Conservation (phyloP, 495 filamentous ascomycete species). For the Thozetella sp. region DNA sequence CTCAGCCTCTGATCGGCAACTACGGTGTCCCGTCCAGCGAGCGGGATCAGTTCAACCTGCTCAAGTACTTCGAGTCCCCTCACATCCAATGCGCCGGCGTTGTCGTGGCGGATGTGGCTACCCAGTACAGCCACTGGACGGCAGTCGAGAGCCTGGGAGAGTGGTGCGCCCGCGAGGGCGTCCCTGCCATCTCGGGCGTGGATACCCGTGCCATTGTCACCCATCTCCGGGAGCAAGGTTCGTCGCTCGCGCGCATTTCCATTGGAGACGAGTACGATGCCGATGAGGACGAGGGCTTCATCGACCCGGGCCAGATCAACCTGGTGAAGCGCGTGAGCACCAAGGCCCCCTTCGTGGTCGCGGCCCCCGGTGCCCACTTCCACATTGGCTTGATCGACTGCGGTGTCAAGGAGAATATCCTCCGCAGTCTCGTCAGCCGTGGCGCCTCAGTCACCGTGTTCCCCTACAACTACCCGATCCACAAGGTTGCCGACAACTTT, state of each 20-base stretch:
- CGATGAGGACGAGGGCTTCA: constrained; percentile 94
- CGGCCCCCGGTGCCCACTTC: constrained; percentile 73
- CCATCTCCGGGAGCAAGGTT: constrained; percentile 91
- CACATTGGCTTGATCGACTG: constrained; percentile 97
- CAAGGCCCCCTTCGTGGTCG: constrained; percentile 95
- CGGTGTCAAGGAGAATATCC: constrained; percentile 99
- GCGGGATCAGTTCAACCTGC: constrained; percentile 75
- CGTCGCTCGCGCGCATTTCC: constrained; percentile 91
- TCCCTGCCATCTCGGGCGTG: constrained; percentile 94
- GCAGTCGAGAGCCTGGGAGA: constrained; percentile 89
- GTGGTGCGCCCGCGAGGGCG: constrained; percentile 95
- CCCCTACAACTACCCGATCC: constrained; percentile 94
- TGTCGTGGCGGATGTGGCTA: constrained; percentile 91
- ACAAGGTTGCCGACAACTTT: constrained; percentile 97
- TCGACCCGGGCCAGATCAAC: constrained; percentile 95
- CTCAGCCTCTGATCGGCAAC: constrained; percentile 97
- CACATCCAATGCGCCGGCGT: constrained; percentile 95
- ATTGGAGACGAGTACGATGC: constrained; percentile 98
- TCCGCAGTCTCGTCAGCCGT: constrained; percentile 86
- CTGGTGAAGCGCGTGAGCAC: constrained; percentile 94
- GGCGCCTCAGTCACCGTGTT: constrained; percentile 89
- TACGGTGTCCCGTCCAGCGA: constrained; percentile 86
- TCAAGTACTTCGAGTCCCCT: constrained; percentile 94
- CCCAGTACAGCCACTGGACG: constrained; percentile 97
- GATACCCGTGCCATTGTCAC: constrained; percentile 97